Evolutionary conservation across 2,329 filamentous ascomycete species (phyloP).

Genomic region (Zasmidium citrigriseum): DNA sequence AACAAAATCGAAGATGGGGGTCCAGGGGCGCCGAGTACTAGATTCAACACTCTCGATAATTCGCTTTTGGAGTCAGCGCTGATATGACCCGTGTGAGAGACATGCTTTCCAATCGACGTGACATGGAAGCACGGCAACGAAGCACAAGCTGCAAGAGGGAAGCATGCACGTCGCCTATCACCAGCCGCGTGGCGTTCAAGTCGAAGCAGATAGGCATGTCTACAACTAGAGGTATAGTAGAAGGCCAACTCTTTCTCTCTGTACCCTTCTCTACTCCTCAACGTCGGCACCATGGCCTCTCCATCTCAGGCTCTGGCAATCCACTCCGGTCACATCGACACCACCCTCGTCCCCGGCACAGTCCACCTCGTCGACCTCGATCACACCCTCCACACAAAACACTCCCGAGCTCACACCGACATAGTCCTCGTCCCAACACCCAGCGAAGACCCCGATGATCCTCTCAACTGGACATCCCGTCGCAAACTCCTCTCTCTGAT

Average conservation of each 20-base stretch:
- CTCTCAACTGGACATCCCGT: constrained; percentile 33
- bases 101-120: no score
- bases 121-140: no score
- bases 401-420: constrained; percentile 32
- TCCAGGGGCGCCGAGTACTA: no score
- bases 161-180: neutral
- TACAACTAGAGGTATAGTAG: no score
- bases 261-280: neutral
- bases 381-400: constrained; percentile 38
- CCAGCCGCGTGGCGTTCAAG: no score
- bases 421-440: constrained; percentile 46
- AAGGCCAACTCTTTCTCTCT: no score
- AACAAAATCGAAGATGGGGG: no score
- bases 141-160: neutral
- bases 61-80: no score
- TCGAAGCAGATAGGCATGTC: neutral
- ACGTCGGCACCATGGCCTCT: neutral
- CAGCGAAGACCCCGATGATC: constrained; percentile 22
- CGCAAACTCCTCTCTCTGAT: constrained; percentile 46
- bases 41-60: no score
- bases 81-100: no score
- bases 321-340: constrained; percentile 20
- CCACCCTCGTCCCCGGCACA: constrained; percentile 38
- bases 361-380: constrained; percentile 45
- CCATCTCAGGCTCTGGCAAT: neutral